phyloP scores from a whole-genome alignment of 78 protist species.

The Dictyostelium capitatum region DNA sequence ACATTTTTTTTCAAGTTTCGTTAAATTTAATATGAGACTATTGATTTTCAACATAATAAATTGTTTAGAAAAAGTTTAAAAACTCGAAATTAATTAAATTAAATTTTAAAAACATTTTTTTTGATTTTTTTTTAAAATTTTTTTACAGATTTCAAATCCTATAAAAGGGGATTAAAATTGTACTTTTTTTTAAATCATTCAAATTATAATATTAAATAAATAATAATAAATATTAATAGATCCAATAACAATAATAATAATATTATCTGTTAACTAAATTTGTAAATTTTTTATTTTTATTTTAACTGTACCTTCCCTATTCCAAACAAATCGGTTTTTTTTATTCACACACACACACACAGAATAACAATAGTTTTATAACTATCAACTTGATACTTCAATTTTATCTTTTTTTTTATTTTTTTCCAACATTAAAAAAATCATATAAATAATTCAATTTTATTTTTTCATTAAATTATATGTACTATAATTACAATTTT shows the following conservation, averaged over 20 bases:
- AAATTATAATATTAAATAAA: not conserved
- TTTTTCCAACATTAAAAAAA: not conserved
- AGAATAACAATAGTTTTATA: not conserved
- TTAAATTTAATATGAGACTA: not conserved
- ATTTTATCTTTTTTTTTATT: not conserved
- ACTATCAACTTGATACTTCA: not conserved
- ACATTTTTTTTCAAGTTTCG: not conserved
- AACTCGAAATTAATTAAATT: not conserved
- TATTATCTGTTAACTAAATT: conserved; percentile 8
- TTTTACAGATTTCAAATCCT: not conserved
- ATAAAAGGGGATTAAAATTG: not conserved
- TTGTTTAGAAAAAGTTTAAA: not conserved
- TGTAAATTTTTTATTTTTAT: not conserved
- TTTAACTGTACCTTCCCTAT: not conserved
- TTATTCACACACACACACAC: not conserved
- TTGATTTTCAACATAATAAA: not conserved
- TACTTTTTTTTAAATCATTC: not conserved
- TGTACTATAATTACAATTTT: not conserved
- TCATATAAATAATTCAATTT: not conserved
- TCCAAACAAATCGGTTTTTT: not conserved
- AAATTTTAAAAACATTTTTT: not conserved
- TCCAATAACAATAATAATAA: not conserved
- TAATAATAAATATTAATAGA: not conserved
- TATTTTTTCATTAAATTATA: not conserved
- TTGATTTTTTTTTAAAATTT: not conserved